phyloP scores from a whole-genome alignment of 73 alveolate genomes.

The Paramecium pentaurelia region DNA sequence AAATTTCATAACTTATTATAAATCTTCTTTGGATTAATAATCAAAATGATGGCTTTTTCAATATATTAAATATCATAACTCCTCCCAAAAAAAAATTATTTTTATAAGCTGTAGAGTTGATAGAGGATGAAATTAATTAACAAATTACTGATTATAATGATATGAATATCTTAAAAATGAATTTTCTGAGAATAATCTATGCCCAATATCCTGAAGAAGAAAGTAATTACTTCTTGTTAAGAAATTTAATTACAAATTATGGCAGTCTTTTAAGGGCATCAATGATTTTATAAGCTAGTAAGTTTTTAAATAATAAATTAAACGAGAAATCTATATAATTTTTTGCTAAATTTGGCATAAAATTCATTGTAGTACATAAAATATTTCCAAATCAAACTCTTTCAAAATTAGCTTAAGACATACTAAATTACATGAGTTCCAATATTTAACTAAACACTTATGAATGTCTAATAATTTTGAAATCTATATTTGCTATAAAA shows the following conservation, averaged over 20 bases:
- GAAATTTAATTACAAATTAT: too few relatives aligned
- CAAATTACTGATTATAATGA: too few relatives aligned
- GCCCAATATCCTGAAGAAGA: not conserved
- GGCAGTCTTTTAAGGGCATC: not conserved
- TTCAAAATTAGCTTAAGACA: not conserved
- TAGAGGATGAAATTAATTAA: not conserved
- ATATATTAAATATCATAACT: too few relatives aligned
- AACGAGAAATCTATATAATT: not conserved
- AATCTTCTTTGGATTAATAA: not conserved
- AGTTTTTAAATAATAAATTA: too few relatives aligned
- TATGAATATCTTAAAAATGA: too few relatives aligned
- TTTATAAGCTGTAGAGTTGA: not conserved
- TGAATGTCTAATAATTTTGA: not conserved
- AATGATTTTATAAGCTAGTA: not conserved
- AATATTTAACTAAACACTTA: too few relatives aligned
- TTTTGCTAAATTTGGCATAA: not conserved
- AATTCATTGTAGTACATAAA: too few relatives aligned
- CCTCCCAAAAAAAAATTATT: too few relatives aligned
- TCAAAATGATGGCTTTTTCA: too few relatives aligned
- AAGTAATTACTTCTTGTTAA: not conserved
- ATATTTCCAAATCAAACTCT: not conserved
- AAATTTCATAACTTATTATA: too few relatives aligned
- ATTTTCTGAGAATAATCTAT: too few relatives aligned
- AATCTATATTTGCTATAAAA: not conserved
- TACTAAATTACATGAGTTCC: not conserved